A percentile compares a stretch with the other conserved stretches of the same genome.
Evolutionary conservation across 305 asterid genomes (phyloP).

Genomic region (Ruellia speciosa): DNA sequence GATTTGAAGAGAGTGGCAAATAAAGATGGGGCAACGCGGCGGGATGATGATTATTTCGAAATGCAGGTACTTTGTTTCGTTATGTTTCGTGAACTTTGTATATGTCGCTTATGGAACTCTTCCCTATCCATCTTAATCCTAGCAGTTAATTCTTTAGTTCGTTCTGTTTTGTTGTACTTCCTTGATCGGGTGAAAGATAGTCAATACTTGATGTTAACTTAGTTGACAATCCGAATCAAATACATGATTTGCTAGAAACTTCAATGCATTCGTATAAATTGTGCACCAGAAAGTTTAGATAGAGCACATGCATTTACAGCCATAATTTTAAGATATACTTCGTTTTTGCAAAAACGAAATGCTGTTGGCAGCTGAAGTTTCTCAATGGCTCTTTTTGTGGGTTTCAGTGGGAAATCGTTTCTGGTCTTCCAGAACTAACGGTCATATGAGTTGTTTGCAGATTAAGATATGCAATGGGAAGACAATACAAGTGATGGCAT

Average conservation of each 20-base stretch:
- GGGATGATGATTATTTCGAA: slow-evolving; percentile 72
- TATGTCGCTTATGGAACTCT: slow-evolving; percentile 2
- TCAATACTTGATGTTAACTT: background rate
- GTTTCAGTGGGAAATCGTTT: slow-evolving; percentile 3
- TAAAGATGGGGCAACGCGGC: slow-evolving; percentile 44
- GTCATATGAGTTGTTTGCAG: slow-evolving; percentile 41
- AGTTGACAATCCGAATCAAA: background rate
- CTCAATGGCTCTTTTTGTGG: background rate
- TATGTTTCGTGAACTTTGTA: background rate
- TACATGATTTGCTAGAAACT: background rate
- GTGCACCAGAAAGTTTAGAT: background rate
- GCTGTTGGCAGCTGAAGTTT: background rate
- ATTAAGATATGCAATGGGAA: slow-evolving; percentile 97
- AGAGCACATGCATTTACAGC: background rate
- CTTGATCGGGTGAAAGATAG: background rate
- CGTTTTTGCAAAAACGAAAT: background rate
- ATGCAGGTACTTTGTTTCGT: slow-evolving; percentile 49
- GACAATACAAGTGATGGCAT: slow-evolving; percentile 73
- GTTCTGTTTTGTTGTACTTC: background rate
- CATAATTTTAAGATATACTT: background rate
- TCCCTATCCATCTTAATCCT: no score
- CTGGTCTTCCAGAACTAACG: slow-evolving; percentile 21
- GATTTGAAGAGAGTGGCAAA: slow-evolving; percentile 57
- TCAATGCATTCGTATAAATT: background rate
- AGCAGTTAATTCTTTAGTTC: no score